A percentile compares a stretch with the other conserved stretches of the same genome.
Evolutionary conservation across 2,329 filamentous ascomycete genomes (phyloP).

Genomic region (Phaeophleospora eucalypticola): DNA sequence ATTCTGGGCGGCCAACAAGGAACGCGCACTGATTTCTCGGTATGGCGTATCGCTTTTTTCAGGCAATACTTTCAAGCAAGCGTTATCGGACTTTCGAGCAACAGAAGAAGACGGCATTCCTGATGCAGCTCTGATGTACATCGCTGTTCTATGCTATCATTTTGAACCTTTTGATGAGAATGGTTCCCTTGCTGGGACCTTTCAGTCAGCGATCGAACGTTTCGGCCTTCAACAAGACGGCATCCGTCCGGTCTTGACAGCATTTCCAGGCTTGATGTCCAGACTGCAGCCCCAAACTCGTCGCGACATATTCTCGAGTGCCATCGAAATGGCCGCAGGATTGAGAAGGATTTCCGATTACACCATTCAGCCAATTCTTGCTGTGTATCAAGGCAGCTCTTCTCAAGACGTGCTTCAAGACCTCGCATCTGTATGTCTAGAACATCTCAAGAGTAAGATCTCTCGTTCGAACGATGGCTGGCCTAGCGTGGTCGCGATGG

Average conservation of each 20-base stretch:
- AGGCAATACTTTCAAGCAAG: constrained; percentile 11
- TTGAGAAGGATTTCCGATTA: too few species aligned
- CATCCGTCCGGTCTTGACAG: constrained; percentile 1
- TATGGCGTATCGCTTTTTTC: neutral
- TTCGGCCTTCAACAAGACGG: neutral
- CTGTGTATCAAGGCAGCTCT: too few species aligned
- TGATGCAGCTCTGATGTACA: constrained; percentile 11
- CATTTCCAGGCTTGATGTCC: neutral
- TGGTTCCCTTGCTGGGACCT: neutral
- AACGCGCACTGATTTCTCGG: constrained; percentile 1
- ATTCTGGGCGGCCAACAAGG: constrained; percentile 10
- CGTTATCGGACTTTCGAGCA: constrained; percentile 3
- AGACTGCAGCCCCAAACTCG: neutral
- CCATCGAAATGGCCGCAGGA: too few species aligned
- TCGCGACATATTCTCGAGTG: too few species aligned
- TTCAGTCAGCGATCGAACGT: constrained; percentile 5
- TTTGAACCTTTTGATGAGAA: constrained; percentile 9
- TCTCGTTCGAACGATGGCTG: too few species aligned
- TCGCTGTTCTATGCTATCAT: constrained; percentile 11
- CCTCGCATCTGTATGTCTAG: too few species aligned
- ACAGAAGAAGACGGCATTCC: neutral
- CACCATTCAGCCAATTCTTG: too few species aligned
- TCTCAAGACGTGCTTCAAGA: too few species aligned
- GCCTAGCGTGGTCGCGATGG: too few species aligned
- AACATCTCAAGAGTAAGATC: too few species aligned